A percentile compares a stretch with the other conserved stretches of the same genome.
Conservation (phyloP, 306 rosid genomes). For the Leucaena leucocephala region DNA sequence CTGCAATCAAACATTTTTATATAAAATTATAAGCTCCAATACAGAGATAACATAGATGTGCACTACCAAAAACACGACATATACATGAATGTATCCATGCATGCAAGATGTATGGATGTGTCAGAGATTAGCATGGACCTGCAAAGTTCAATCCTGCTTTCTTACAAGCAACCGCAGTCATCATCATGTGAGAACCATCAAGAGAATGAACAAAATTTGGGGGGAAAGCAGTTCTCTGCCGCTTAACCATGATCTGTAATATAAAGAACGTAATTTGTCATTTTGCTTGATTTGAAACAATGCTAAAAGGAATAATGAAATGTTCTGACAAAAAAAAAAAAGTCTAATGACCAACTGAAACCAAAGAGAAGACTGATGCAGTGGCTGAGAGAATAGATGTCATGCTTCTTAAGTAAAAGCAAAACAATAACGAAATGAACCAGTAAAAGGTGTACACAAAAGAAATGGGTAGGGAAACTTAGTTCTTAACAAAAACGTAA, state of each 20-base stretch:
- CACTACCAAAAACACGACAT: background rate
- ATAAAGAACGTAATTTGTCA: conserved; percentile 15
- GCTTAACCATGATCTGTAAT: conserved; percentile 68
- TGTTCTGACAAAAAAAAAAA: no score
- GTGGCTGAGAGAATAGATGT: background rate
- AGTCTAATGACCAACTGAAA: background rate
- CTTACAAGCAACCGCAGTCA: conserved; percentile 96
- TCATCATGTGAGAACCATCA: conserved; percentile 99
- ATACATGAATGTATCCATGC: background rate
- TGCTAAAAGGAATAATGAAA: background rate
- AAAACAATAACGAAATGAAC: background rate
- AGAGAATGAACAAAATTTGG: conserved; percentile 99
- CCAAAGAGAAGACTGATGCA: background rate
- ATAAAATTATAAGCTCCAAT: conserved; percentile 16
- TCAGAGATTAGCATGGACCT: conserved; percentile 51
- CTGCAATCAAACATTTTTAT: conserved; percentile 54
- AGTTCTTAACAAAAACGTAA: background rate
- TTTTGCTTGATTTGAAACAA: conserved; percentile 10
- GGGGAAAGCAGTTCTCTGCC: conserved; percentile 95
- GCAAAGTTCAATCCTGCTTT: conserved; percentile 86
- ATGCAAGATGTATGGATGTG: background rate
- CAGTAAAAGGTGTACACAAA: background rate
- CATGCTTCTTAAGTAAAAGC: background rate
- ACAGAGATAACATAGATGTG: background rate
- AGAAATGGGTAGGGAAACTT: conserved; percentile 19